Percentiles rank a stretch among this genome's conserved stretches.
phyloP scores from a whole-genome alignment of 371 early-diverging fungal genomes.

The Mucor sp. region DNA sequence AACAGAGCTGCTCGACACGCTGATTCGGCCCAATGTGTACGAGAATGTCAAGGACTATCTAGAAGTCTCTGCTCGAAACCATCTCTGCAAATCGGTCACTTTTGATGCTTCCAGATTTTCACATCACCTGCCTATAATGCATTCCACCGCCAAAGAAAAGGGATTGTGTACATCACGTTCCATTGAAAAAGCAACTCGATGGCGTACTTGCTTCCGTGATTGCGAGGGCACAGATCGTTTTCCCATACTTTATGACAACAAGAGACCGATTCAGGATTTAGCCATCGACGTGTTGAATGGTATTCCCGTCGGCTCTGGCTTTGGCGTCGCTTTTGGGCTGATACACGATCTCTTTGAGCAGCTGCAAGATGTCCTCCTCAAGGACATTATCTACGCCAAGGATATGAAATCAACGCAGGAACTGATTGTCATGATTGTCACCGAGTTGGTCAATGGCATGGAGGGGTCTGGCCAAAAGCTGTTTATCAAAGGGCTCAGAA shows the following conservation, averaged over 20 bases:
- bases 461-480: constrained; percentile 8
- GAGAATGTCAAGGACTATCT: constrained; percentile 10
- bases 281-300: constrained; percentile 35
- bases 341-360: constrained; percentile 27
- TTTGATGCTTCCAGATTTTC: constrained; percentile 18
- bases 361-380: constrained; percentile 16
- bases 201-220: constrained; percentile 42
- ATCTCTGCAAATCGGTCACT: constrained; percentile 7
- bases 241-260: constrained; percentile 12
- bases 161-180: constrained; percentile 18
- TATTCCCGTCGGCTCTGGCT: constrained; percentile 23
- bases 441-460: constrained; percentile 11
- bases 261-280: constrained; percentile 23
- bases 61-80: neutral
- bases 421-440: constrained; percentile 16
- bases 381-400: constrained; percentile 11
- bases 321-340: constrained; percentile 26
- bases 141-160: constrained; percentile 4
- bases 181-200: constrained; percentile 31
- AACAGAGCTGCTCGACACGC: constrained; percentile 19
- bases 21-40: constrained; percentile 21
- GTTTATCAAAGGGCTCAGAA: constrained; percentile 20
- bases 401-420: constrained; percentile 5
- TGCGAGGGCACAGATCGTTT: constrained; percentile 32
- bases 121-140: constrained; percentile 22